Evolutionary conservation across 768 basidiomycete genomes (phyloP).

Genomic region (Serendipita sp.): DNA sequence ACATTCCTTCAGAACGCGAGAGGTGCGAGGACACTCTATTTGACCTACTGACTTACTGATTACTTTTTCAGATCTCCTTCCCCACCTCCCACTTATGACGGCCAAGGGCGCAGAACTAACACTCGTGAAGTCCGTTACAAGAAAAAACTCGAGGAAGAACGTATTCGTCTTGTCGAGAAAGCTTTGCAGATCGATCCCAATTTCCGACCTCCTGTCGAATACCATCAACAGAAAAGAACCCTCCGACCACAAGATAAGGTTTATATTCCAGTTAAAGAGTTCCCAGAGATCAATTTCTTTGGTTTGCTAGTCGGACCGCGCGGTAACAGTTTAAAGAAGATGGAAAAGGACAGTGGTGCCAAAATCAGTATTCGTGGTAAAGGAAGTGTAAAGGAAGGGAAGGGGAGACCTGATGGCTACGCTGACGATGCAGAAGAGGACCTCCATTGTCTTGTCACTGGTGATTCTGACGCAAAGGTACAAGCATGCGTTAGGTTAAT

Average conservation of each 20-base stretch:
- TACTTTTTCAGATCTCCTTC: slow-evolving; percentile 68
- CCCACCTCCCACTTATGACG: slow-evolving; percentile 93
- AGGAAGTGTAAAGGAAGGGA: slow-evolving; percentile 97
- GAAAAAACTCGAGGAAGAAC: slow-evolving; percentile 86
- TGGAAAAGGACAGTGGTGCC: slow-evolving; percentile 95
- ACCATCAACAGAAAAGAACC: slow-evolving; percentile 85
- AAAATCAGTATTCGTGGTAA: slow-evolving; percentile 98
- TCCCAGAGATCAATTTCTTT: slow-evolving; percentile 99
- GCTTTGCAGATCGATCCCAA: slow-evolving; percentile 97
- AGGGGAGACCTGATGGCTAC: slow-evolving; percentile 84
- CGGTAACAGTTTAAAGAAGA: slow-evolving; percentile 98
- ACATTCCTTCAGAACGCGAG: slow-evolving; percentile 88
- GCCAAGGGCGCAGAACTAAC: slow-evolving; percentile 93
- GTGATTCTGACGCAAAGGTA: slow-evolving; percentile 85
- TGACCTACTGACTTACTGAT: background rate
- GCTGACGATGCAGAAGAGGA: slow-evolving; percentile 98
- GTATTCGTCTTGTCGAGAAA: slow-evolving; percentile 81
- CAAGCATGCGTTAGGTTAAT: slow-evolving; percentile 83
- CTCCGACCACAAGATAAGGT: slow-evolving; percentile 94
- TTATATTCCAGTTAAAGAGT: slow-evolving; percentile 98
- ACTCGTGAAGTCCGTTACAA: slow-evolving; percentile 97
- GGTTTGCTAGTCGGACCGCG: slow-evolving; percentile 95
- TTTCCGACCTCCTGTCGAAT: slow-evolving; percentile 93
- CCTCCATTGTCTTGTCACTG: slow-evolving; percentile 91
- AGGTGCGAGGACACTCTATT: slow-evolving; percentile 37